These are phyloP conservation scores for Ustilago trichophora DNA, from an alignment of 1,284 basidiomycete genomes.

Conservation along the genomic window DNA sequence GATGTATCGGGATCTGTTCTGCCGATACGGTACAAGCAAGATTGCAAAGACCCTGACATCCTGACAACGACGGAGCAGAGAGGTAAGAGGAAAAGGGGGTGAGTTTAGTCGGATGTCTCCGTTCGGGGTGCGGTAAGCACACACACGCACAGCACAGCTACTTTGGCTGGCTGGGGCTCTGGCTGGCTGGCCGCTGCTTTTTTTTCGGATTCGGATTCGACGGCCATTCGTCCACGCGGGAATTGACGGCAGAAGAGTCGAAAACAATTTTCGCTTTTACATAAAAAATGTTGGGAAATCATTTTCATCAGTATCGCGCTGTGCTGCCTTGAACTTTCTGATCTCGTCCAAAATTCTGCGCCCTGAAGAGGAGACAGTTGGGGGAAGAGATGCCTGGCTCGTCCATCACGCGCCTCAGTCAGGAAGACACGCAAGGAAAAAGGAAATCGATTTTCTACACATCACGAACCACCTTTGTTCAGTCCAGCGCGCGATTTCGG, in stretches of 20 bases:
- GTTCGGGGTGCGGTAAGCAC: not conserved
- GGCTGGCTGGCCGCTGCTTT: too few relatives aligned
- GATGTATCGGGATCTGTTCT: not conserved
- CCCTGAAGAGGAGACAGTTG: constrained; percentile 5
- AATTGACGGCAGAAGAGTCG: constrained; percentile 1
- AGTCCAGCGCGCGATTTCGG: constrained; percentile 1
- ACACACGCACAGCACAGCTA: too few relatives aligned
- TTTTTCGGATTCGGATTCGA: constrained; percentile 35
- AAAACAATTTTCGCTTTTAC: not conserved
- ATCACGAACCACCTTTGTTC: too few relatives aligned
- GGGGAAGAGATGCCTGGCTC: too few relatives aligned
- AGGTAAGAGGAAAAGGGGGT: not conserved
- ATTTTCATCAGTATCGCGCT: not conserved
- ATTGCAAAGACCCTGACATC: constrained; percentile 9
- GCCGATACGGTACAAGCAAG: too few relatives aligned
- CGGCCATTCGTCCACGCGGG: constrained; percentile 8
- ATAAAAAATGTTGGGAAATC: constrained; percentile 3
- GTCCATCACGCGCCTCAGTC: too few relatives aligned
- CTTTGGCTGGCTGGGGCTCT: too few relatives aligned
- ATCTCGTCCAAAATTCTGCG: too few relatives aligned
- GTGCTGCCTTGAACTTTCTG: not conserved
- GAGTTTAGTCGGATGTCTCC: constrained; percentile 23
- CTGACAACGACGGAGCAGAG: too few relatives aligned
- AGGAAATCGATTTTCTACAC: too few relatives aligned
- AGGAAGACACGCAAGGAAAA: too few relatives aligned